phyloP scores from a whole-genome alignment of 257 asterid genomes.

The Misopates orontium region DNA sequence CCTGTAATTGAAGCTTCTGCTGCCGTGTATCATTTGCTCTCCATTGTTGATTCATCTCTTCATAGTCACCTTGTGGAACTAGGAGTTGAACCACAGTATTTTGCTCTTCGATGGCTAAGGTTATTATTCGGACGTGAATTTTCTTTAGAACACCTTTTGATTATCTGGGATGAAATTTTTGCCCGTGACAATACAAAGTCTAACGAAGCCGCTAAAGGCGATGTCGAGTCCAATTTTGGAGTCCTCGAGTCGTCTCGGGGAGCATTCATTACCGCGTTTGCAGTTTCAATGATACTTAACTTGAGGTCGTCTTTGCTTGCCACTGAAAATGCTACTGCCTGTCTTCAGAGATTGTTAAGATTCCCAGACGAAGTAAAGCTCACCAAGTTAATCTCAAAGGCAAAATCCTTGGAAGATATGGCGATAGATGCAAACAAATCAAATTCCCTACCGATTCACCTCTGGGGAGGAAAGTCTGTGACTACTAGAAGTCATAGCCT shows the following conservation, averaged over 20 bases:
- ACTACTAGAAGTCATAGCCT: constrained; percentile 56
- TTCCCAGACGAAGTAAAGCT: constrained; percentile 66
- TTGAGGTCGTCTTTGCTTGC: constrained; percentile 84
- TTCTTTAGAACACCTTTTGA: constrained; percentile 67
- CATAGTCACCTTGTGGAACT: constrained; percentile 84
- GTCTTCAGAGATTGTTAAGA: constrained; percentile 80
- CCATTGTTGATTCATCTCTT: constrained; percentile 78
- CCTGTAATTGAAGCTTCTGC: constrained; percentile 90
- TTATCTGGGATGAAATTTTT: constrained; percentile 86
- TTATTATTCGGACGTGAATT: constrained; percentile 93
- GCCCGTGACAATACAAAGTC: constrained; percentile 53
- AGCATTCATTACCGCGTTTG: constrained; percentile 83
- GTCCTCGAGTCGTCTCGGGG: constrained; percentile 74
- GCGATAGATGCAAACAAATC: constrained; percentile 62
- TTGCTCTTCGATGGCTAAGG: constrained; percentile 85
- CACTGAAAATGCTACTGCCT: constrained; percentile 77
- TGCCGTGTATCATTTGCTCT: constrained; percentile 74
- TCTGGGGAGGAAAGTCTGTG: constrained; percentile 45
- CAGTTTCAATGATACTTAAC: constrained; percentile 84
- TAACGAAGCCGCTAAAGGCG: constrained; percentile 32
- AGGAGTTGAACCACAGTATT: constrained; percentile 92
- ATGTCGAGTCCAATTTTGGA: constrained; percentile 43
- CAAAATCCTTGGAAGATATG: constrained; percentile 67
- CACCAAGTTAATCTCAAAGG: constrained; percentile 58
- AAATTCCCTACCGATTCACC: constrained; percentile 41